Percentiles rank a stretch among this genome's conserved stretches.
These are phyloP conservation scores for Sarocladium brachiariae DNA, from an alignment of 2,329 filamentous ascomycete species.

Conservation along the genomic window DNA sequence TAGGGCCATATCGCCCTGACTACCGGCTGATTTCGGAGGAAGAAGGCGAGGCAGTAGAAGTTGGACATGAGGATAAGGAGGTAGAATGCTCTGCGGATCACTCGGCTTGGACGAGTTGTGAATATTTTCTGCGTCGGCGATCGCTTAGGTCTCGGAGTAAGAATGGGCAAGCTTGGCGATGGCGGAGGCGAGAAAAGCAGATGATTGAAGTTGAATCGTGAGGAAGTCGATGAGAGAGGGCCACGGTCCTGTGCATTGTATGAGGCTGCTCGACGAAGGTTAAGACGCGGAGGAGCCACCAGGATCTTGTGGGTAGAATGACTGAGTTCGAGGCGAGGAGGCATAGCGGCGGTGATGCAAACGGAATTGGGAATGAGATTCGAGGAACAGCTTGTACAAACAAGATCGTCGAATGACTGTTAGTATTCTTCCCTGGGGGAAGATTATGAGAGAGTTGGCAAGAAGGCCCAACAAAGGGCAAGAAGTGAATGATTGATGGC, in stretches of 20 bases:
- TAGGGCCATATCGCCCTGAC: constrained; percentile 32
- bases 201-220: constrained; percentile 60
- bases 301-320: constrained; percentile 33
- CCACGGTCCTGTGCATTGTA: constrained; percentile 48
- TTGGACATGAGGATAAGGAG: constrained; percentile 42
- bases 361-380: not conserved
- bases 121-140: not conserved
- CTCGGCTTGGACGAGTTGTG: constrained; percentile 49
- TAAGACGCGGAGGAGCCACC: constrained; percentile 48
- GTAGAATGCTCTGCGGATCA: constrained; percentile 51
- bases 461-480: constrained; percentile 12
- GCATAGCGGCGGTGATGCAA: constrained; percentile 31
- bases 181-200: constrained; percentile 61
- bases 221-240: constrained; percentile 53
- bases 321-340: constrained; percentile 39
- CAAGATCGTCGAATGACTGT: not conserved
- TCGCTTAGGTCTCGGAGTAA: constrained; percentile 59
- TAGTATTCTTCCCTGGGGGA: constrained; percentile 9
- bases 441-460: constrained; percentile 14
- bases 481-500: constrained; percentile 1
- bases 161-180: constrained; percentile 63
- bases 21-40: constrained; percentile 21
- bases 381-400: not conserved
- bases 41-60: constrained; percentile 37
- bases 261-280: constrained; percentile 51